Evolutionary conservation across 208 protist genomes (phyloP).

Genomic region (Lotmaria passim): DNA sequence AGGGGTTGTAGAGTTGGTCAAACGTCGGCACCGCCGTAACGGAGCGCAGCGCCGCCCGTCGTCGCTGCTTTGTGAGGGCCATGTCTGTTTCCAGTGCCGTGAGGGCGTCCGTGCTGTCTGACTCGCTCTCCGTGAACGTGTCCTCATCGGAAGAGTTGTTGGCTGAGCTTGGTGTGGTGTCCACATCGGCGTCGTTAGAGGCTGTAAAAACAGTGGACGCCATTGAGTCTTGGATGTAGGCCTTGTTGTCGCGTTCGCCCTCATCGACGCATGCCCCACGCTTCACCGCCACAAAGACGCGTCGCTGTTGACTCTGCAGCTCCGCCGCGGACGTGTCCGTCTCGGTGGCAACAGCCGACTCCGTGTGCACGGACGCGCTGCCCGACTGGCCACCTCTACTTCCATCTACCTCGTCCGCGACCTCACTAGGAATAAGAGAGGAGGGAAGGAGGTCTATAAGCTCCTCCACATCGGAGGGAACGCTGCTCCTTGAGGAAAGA

Average conservation of each 20-base stretch:
- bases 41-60: constrained; percentile 36
- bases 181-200: constrained; percentile 34
- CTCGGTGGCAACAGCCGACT: constrained; percentile 14
- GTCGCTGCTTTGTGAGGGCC: constrained; percentile 32
- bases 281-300: constrained; percentile 16
- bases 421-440: constrained; percentile 30
- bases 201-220: constrained; percentile 18
- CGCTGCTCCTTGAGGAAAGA: background rate
- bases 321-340: constrained; percentile 8
- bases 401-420: background rate
- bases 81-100: constrained; percentile 57
- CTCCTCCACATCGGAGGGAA: constrained; percentile 34
- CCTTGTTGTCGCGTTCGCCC: background rate
- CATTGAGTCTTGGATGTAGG: constrained; percentile 14
- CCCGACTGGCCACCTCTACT: background rate
- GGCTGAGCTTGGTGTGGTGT: background rate
- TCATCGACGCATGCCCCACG: background rate
- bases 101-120: constrained; percentile 44
- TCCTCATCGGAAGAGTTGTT: constrained; percentile 10
- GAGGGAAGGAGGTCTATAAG: constrained; percentile 31
- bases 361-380: background rate
- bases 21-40: constrained; percentile 31
- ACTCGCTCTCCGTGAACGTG: constrained; percentile 11
- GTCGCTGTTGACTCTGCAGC: constrained; percentile 15
- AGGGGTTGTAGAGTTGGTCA: constrained; percentile 52